Evolutionary conservation across 371 early-diverging fungal genomes (phyloP), one percentile per base, ranked within the genome.

Genomic region (Mortierella sp.): DNA sequence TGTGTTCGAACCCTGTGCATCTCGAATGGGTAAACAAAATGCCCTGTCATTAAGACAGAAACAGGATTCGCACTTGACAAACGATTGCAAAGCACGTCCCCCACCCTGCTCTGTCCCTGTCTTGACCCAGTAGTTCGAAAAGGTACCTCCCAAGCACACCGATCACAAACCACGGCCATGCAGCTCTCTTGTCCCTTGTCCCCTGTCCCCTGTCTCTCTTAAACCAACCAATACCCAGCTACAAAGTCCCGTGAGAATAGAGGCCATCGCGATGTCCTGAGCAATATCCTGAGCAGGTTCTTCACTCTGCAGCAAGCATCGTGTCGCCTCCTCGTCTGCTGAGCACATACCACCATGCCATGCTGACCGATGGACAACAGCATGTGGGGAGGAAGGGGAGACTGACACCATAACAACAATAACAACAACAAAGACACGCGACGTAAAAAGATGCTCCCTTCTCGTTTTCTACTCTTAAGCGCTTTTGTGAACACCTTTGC

Each of bases 51-150:
- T 2, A 6, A 34, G 0, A 14, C 4, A 37, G 6, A 61, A 61
- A 61, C 64, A 61, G 64, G 64, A 61, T 61, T 37, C 64, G 21
- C 37, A 31, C 26, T 59, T 59, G 59, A 59, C 31, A 16, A 61
- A 61, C 34, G 14, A 5, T 5, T 16, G 6, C 13, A 16, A 0
- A 19, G 34, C 61, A 61, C 61, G 37, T 61, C 37, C 61, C 61
- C 28, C 26, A n/a, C n/a, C 13, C n/a, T n/a, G n/a, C 26, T n/a
- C 21, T 40, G 43, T 2, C 43, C 43, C 6, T 40, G 14, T 37
- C 16, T 34, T 37, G 19, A 34, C 64, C 43, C 43, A 40, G 43
- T 40, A 4, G 43, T 40, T 40, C 43, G 43, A 40, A 40, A 40
- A 40, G 6, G 43, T n/a, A n/a, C n/a, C n/a, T n/a, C n/a, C n/a